Evolutionary conservation across 2,329 filamentous ascomycete genomes (phyloP), one percentile per base, ranked within the genome.

Genomic region (Botrytis cinerea): DNA sequence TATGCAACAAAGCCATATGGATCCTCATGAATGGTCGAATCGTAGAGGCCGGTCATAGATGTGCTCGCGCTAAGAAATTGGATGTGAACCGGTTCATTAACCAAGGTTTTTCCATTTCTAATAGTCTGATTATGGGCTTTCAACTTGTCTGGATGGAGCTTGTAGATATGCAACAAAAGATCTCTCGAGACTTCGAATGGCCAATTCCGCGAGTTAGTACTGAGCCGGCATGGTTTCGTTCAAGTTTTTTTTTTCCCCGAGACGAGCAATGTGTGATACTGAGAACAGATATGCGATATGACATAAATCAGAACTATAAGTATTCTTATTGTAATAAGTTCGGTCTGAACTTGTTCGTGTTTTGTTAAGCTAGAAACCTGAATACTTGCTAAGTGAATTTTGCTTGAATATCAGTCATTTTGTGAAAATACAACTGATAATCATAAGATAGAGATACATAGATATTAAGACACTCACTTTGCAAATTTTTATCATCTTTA

Each of bases 61-160:
- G 14, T 35, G 7, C 32, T n/a, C 7, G 2, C 9, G 12, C 28
- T 43, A 43, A 54, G n/a, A 2, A 54, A 6, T 54, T n/a, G 12
- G 12, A 54, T 16, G 2, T n/a, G 16, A 45, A 9, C 61, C 16
- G 18, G 7, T 18, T 28, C 25, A 5, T 43, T 6, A 43, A 28
- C 14, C 12, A 16, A 25, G 4, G 2, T 14, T 43, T 2, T 63
- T 9, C 16, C 16, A 18, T 9, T 45, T 20, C 61, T 25, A 0
- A 20, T 2, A 14, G 10, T n/a, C 10, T 22, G 3, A 2, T 22
- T 20, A 20, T 25, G 5, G 5, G 0, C 0, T 22, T 22, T 2
- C 9, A 18, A 4, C 20, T 64, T 46, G 40, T 22, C 10, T 9
- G 60, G 61, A 45, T 45, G 4, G 2, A 2, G 28, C 62, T 28